These are phyloP conservation scores for Calonectria pauciramosa DNA, from an alignment of 2,329 filamentous ascomycete genomes.

Conservation along the genomic window DNA sequence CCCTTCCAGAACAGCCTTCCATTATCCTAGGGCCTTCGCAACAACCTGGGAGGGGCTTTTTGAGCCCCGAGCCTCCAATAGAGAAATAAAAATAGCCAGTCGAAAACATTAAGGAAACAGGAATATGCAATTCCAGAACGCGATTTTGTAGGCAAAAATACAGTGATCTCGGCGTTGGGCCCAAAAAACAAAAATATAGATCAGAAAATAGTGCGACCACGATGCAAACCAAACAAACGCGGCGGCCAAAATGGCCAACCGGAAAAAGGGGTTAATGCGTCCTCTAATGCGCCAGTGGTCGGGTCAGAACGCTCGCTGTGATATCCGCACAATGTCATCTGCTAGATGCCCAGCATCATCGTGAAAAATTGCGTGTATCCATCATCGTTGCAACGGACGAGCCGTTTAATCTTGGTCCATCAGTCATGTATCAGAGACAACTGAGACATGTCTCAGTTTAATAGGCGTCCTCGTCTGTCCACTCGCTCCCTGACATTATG, in stretches of 20 bases:
- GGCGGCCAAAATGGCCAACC: not conserved
- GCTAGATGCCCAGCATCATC: conserved; percentile 48
- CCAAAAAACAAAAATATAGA: conserved; percentile 24
- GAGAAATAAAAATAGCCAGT: not conserved
- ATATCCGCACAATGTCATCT: conserved; percentile 42
- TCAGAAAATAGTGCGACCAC: conserved; percentile 14
- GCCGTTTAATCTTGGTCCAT: conserved; percentile 34
- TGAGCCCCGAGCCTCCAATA: not conserved
- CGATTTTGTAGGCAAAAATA: conserved; percentile 20
- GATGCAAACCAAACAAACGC: conserved; percentile 4
- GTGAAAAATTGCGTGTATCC: conserved; percentile 45
- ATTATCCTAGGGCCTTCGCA: conserved; percentile 29
- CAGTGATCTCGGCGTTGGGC: conserved; percentile 25
- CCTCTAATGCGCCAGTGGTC: conserved; percentile 18
- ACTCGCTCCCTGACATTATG: conserved; percentile 75
- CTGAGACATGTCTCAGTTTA: conserved; percentile 46
- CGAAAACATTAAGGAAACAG: conserved; percentile 7
- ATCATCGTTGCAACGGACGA: conserved; percentile 41
- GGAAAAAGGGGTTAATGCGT: not conserved
- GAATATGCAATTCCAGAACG: conserved; percentile 22
- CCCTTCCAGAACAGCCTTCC: conserved; percentile 16
- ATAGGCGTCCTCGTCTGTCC: conserved; percentile 75
- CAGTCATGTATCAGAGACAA: conserved; percentile 33
- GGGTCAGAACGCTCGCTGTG: conserved; percentile 32
- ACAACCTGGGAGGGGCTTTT: conserved; percentile 6